These are phyloP conservation scores for Neurospora sp. DNA, from an alignment of 495 filamentous ascomycete species.

Conservation along the genomic window DNA sequence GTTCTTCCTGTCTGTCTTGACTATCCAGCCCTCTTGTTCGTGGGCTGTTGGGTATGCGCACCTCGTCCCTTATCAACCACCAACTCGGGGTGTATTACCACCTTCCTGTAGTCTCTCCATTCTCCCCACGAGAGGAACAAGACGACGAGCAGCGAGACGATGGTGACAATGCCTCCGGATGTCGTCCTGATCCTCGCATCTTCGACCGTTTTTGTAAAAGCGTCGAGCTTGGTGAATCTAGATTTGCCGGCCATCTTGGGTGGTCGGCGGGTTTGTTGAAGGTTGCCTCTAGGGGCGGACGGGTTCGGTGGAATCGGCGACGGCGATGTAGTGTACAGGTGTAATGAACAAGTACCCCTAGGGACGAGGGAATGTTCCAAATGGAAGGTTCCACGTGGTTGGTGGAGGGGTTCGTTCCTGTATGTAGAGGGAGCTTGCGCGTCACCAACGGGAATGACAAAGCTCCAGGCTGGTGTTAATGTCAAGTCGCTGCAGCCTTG, in stretches of 20 bases:
- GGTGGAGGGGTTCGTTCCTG: neutral
- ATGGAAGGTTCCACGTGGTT: neutral
- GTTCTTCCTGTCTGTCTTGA: neutral
- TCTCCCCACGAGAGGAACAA: slow-evolving; percentile 87
- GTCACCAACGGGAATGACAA: neutral
- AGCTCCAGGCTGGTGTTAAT: neutral
- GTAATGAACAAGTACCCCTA: neutral
- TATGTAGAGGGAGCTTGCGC: neutral
- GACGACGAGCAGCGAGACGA: slow-evolving; percentile 77
- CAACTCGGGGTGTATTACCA: slow-evolving; percentile 82
- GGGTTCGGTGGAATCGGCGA: neutral
- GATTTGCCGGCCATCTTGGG: slow-evolving; percentile 55
- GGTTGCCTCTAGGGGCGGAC: neutral
- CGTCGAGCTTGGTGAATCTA: slow-evolving; percentile 90
- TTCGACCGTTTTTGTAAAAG: slow-evolving; percentile 97
- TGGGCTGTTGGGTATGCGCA: slow-evolving; percentile 27
- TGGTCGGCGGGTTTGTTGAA: neutral
- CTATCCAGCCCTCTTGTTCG: no score
- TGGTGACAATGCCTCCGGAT: slow-evolving; percentile 88
- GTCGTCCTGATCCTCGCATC: slow-evolving; percentile 97
- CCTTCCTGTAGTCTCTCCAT: slow-evolving; percentile 84
- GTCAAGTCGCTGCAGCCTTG: neutral
- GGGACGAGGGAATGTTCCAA: neutral
- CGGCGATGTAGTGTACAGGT: neutral
- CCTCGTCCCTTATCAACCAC: slow-evolving; percentile 95